Evolutionary conservation across 192 early-diverging fungal species (phyloP), one percentile per base, ranked within the genome.

Genomic region (Backusella morwellensis): DNA sequence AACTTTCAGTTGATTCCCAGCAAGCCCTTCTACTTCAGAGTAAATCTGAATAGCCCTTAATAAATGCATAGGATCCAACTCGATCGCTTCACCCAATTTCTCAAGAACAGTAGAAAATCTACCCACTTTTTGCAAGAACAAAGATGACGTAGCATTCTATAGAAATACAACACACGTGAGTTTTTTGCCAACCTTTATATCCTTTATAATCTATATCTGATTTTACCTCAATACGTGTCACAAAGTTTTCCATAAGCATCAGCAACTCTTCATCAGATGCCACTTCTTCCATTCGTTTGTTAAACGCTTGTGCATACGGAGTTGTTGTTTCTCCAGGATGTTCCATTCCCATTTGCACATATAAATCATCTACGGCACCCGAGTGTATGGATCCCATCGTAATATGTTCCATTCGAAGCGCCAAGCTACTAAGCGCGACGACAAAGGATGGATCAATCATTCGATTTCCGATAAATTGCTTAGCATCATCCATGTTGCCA

Each of bases 41-140:
- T 90, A 91, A 82, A 91, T 90, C 75, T 92, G 91, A 66, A 92
- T 75, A 15, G 91, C 90, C 6, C 85, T 80, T 9, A 91, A 44
- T 41, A 93, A 85, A 50, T 92, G 88, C 35, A 77, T 83, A 3
- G 89, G 88, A 75, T 92, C 91, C 0, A 86, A 73, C 32, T 83
- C 86, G 66, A 92, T 84, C 0, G 88, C 88, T 23, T 88, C 85
- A 23, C 91, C 85, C 0, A 93, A 83, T 67, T 86, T 82, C 50
- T 89, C 86, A 6, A 92, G 81, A 15, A 88, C 89, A 8, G 79
- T 68, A 29, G 89, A 83, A 83, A 90, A 90, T 63, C 81, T 79
- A 0, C 87, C 86, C 8, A 83, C 71, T 75, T 88, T 87, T 47
- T 82, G 76, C 44, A 93, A 84, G 44, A 87, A 88, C 47, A 93